Evolutionary conservation across 306 rosid species (phyloP), one percentile per base, ranked within the genome.

Genomic region (Vachellia pachyceras): DNA sequence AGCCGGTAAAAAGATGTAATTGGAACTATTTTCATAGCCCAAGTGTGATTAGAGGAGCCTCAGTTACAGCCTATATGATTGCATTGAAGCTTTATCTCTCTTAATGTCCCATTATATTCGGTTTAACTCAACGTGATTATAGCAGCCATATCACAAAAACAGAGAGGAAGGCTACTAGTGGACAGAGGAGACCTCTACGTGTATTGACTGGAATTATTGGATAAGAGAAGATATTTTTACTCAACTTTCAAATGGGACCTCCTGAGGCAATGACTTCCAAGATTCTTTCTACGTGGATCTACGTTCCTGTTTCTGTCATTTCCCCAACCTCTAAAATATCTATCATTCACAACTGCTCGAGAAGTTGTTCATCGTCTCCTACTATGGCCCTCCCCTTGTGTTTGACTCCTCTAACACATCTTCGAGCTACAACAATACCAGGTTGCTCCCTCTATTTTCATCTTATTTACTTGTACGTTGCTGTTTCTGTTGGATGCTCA

Each of bases 321-420:
- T 5, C 8, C 8, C 44, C 44, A 6, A 1, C 44, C 44, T 29
- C n/a, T 22, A 22, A 70, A 45, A 70, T 70, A 45, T 70, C 75
- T 69, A 69, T 68, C 33, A 29, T 29, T 29, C 33, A 29, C 33
- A 2, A 29, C 33, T 29, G 33, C 33, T 29, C 33, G 33, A 29
- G 33, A 29, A 29, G 33, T 29, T 29, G 33, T 2, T 29, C 33
- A 18, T 11, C 36, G 63, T 49, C 41, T 74, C n/a, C 20, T 18
- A 50, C 11, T n/a, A 90, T 92, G 98, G 88, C 90, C 18, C 78
- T 78, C 64, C 71, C 87, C 70, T 29, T 86, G 45, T 86, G 79
- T 82, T 78, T 72, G 20, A 72, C 86, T 25, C 73, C 88, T 49
- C 36, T 29, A 70, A 49, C 37, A 78, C 85, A 82, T 76, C 84